A percentile compares a stretch with the other conserved stretches of the same genome.
phyloP scores from a whole-genome alignment of 305 asterid species.

The Coffea humblotiana region DNA sequence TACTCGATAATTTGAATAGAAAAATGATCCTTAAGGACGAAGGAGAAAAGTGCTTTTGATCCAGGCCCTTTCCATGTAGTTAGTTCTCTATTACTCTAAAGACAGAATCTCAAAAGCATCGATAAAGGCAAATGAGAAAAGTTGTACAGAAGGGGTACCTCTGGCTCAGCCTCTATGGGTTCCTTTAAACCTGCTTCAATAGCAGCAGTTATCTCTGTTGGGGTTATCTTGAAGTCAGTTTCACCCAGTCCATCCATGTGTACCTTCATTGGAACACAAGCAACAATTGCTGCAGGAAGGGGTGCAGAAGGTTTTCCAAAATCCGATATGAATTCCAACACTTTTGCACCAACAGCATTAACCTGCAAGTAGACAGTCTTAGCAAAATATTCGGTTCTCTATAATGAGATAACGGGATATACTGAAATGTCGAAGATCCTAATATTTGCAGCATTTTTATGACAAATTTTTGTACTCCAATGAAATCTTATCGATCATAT shows the following conservation, averaged over 20 bases:
- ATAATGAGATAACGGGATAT: not conserved
- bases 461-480: not conserved
- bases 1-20: constrained; percentile 1
- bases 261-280: constrained; percentile 84
- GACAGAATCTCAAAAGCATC: not conserved
- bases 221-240: constrained; percentile 76
- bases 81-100: not conserved
- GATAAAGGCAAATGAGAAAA: constrained; percentile 9
- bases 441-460: not conserved
- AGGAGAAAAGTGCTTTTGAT: not conserved
- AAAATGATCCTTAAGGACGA: not conserved
- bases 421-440: not conserved
- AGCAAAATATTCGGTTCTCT: constrained; percentile 23
- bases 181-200: constrained; percentile 86
- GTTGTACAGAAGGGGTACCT: constrained; percentile 47
- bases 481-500: not conserved
- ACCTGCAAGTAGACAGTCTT: constrained; percentile 53
- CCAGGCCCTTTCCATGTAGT: not conserved
- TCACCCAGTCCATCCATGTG: constrained; percentile 87
- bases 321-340: constrained; percentile 93
- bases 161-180: constrained; percentile 95
- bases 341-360: constrained; percentile 86
- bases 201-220: constrained; percentile 78
- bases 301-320: constrained; percentile 94
- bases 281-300: constrained; percentile 96